Conservation (phyloP, 2,329 filamentous ascomycete genomes). For the Delphinella strobiligena region DNA sequence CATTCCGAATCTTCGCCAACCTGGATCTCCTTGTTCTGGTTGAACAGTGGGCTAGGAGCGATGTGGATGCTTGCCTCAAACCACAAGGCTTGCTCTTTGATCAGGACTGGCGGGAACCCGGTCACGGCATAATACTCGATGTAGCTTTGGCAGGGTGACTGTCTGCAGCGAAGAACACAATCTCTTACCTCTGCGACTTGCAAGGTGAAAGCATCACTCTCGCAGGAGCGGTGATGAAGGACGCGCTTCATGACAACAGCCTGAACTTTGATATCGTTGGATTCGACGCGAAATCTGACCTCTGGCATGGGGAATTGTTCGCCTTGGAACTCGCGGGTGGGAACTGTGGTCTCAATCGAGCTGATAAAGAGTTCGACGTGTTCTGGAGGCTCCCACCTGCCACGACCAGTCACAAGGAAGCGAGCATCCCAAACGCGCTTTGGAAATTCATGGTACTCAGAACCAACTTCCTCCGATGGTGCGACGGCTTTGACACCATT, state of each 20-base stretch:
- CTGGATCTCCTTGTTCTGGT: conserved; percentile 5
- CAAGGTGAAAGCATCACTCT: conserved; percentile 1
- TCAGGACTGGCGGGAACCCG: background rate
- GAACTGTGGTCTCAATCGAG: conserved; percentile 8
- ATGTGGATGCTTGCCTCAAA: conserved; percentile 12
- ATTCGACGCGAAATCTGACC: background rate
- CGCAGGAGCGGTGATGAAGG: conserved; percentile 1
- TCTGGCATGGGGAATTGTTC: background rate
- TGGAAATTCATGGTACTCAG: conserved; percentile 13
- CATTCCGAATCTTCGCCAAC: conserved; percentile 7
- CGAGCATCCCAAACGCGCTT: conserved; percentile 14
- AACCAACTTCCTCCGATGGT: background rate
- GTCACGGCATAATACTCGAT: conserved; percentile 3
- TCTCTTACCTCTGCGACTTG: conserved; percentile 8
- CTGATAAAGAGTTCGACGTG: conserved; percentile 2
- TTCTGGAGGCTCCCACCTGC: background rate
- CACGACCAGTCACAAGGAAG: conserved; percentile 3
- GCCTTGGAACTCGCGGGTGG: background rate
- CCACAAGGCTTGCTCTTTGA: conserved; percentile 10
- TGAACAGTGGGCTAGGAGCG: conserved; percentile 3
- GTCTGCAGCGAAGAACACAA: background rate
- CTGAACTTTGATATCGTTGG: conserved; percentile 10
- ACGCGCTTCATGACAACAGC: conserved; percentile 11
- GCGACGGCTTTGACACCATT: background rate
- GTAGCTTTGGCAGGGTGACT: too few relatives aligned